Base-by-base conservation (phyloP, 176 grass and related monocot species). In the Puya raimondii region DNA sequence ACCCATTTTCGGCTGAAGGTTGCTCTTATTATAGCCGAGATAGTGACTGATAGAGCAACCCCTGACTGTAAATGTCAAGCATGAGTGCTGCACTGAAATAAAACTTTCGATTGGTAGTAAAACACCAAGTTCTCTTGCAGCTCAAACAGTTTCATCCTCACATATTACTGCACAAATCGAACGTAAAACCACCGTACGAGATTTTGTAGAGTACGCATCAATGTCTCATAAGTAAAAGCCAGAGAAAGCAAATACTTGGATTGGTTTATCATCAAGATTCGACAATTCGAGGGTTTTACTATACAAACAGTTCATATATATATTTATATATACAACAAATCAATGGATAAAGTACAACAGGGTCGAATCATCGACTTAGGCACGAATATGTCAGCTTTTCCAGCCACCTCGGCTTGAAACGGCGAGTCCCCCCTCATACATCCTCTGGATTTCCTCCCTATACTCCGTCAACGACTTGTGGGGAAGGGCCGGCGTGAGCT, bases 391-490 rank as follows among this genome's bases (percentile, higher is more conserved):
- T 78, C 76, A 88, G 57, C 76, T 84, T 76, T 67, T 73, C 9
- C 20, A 80, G 47, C 83, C 54, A 2, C 74, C 72, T 70, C 69
- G 58, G 66, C 85, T 74, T 6, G 90, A 78, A 12, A 84, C 71
- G n/a, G 85, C 74, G 5, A 86, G 83, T 14, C 78, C 87, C 42
- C 70, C 64, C 65, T 99, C 85, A 10, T 99, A 99, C 90, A 99
- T 99, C n/a, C 95, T 89, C 78, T 99, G 90, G 67, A 99, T 91
- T 75, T 99, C 87, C 65, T 94, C 90, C 64, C 95, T 78, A 56
- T 86, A 99, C 75, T 84, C 85, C 0, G 75, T 85, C 67, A 99
- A 82, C 0, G 90, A 99, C 70, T 97, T 79, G 80, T 88, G 51
- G 0, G 86, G 81, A 22, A 96, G 79, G 1, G 84, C 76, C 20